A percentile compares a stretch with the other conserved stretches of the same genome.
Evolutionary conservation across 805 yeast genomes (phyloP).

Genomic region (Maudiozyma serrabonitensis): DNA sequence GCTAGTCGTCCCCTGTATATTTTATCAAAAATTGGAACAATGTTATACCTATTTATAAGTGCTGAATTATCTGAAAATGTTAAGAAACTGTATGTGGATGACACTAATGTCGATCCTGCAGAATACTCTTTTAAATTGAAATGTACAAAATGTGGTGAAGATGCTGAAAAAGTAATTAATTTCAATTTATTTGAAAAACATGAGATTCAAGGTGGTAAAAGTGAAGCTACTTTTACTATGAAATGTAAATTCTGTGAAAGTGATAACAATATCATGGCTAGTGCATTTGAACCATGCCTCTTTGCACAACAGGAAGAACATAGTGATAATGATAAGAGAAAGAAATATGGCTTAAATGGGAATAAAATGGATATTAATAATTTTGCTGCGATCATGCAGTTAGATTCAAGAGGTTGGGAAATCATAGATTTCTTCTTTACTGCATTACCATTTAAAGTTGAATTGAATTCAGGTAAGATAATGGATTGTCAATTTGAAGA

Average conservation of each 20-base stretch:
- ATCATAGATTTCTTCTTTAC: slow-evolving; percentile 57
- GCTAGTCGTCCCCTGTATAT: too few species aligned
- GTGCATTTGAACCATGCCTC: slow-evolving; percentile 17
- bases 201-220: slow-evolving; percentile 60
- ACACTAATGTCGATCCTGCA: slow-evolving; percentile 50
- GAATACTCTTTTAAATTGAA: slow-evolving; percentile 65
- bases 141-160: slow-evolving; percentile 74
- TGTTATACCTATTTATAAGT: slow-evolving; percentile 22
- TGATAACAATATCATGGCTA: slow-evolving; percentile 20
- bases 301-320: slow-evolving; percentile 13
- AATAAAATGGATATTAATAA: slow-evolving; percentile 8
- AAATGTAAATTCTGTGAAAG: slow-evolving; percentile 56
- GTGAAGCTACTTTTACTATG: slow-evolving; percentile 76
- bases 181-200: slow-evolving; percentile 59
- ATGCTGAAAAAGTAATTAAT: slow-evolving; percentile 58
- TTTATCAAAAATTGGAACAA: slow-evolving; percentile 1
- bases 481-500: slow-evolving; percentile 41
- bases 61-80: slow-evolving; percentile 37
- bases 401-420: slow-evolving; percentile 84
- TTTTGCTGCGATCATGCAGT: slow-evolving; percentile 41
- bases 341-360: slow-evolving; percentile 21
- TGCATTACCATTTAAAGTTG: slow-evolving; percentile 16
- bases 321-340: slow-evolving; percentile 15
- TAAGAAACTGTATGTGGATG: slow-evolving; percentile 48
- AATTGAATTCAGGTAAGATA: slow-evolving; percentile 16